Evolutionary conservation across 345 rosid species (phyloP).

Genomic region (Laguncularia racemosa): DNA sequence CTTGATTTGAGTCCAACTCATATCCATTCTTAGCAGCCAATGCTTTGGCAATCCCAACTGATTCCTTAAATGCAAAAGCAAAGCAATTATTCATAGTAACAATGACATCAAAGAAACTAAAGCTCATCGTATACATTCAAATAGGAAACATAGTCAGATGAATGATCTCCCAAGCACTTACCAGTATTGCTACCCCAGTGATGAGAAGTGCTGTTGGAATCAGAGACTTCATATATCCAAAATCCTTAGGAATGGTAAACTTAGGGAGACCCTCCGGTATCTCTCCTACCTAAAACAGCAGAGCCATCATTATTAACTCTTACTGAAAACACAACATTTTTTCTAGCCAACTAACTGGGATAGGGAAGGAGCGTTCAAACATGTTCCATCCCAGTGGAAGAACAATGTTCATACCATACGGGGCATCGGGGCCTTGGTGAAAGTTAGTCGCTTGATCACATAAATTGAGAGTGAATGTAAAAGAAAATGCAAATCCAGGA

Average conservation of each 20-base stretch:
- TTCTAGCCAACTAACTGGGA: too few relatives aligned
- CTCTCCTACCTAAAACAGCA: slow-evolving; percentile 75
- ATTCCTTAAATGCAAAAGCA: slow-evolving; percentile 53
- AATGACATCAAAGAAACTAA: background rate
- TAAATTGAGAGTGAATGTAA: too few relatives aligned
- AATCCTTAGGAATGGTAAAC: slow-evolving; percentile 72
- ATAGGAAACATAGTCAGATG: background rate
- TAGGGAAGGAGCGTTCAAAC: too few relatives aligned
- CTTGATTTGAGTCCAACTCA: slow-evolving; percentile 93
- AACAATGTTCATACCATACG: too few relatives aligned
- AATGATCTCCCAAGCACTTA: slow-evolving; percentile 23
- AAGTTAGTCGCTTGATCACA: too few relatives aligned
- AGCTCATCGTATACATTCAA: too few relatives aligned
- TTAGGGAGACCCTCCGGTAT: slow-evolving; percentile 96
- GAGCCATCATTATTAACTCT: slow-evolving; percentile 14
- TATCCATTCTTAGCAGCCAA: slow-evolving; percentile 97
- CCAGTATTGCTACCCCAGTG: slow-evolving; percentile 98
- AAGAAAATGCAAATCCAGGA: too few relatives aligned
- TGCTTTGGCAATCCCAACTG: slow-evolving; percentile 99
- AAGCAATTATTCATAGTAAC: background rate
- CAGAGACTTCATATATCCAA: slow-evolving; percentile 60
- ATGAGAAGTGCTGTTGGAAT: slow-evolving; percentile 91
- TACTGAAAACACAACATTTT: background rate
- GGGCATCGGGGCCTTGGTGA: too few relatives aligned
- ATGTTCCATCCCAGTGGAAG: too few relatives aligned